A percentile compares a stretch with the other conserved stretches of the same genome.
Conservation (phyloP, 139 green algal species). For the Cymbomonas tetramitiformis region DNA sequence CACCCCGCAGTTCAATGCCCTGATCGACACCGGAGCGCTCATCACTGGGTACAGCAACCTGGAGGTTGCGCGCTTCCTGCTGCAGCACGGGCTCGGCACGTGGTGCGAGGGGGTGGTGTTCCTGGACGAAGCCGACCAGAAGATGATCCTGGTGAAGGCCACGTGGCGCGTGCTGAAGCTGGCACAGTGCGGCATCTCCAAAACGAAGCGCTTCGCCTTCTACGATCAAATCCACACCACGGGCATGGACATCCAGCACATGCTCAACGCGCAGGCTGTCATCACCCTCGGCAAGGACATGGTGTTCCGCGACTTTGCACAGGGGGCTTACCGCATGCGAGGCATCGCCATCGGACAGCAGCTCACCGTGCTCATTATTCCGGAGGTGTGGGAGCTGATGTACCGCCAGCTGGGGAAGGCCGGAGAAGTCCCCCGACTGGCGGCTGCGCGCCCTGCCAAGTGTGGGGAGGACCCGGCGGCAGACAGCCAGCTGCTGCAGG, state of each 20-base stretch:
- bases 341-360: conserved; percentile 15
- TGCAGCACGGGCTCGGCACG: conserved; percentile 6
- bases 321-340: conserved; percentile 27
- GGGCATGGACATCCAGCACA: conserved; percentile 30
- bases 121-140: conserved; percentile 20
- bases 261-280: conserved; percentile 6
- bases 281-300: conserved; percentile 29
- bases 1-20: conserved; percentile 9
- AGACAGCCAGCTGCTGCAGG: not conserved
- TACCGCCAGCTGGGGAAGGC: not conserved
- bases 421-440: not conserved
- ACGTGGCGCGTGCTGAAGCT: conserved; percentile 15
- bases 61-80: conserved; percentile 18
- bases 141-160: conserved; percentile 22
- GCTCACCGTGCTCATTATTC: conserved; percentile 5
- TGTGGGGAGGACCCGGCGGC: not conserved
- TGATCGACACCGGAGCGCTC: conserved; percentile 24
- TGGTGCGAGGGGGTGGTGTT: conserved; percentile 16
- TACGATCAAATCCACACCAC: conserved; percentile 31
- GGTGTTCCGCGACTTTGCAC: conserved; percentile 19
- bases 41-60: conserved; percentile 22
- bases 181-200: conserved; percentile 4
- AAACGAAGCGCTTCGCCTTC: conserved; percentile 19
- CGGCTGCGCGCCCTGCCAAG: not conserved
- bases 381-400: conserved; percentile 9